Percentiles rank a stretch among this genome's conserved stretches.
These are phyloP conservation scores for Fusarium sp. DNA, from an alignment of 2,329 filamentous ascomycete species.

Conservation along the genomic window DNA sequence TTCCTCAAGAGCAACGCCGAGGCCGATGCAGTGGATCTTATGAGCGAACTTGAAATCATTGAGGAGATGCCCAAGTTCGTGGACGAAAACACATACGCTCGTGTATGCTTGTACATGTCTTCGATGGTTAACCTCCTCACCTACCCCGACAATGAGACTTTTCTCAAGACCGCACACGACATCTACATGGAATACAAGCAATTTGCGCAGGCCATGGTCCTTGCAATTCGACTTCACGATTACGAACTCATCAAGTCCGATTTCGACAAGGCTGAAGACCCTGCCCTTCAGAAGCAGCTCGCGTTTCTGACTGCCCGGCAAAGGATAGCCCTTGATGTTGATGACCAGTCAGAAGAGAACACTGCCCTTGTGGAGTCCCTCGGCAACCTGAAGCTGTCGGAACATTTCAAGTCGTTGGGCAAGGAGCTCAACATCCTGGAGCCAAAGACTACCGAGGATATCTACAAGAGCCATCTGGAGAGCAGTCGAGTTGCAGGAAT, in stretches of 20 bases:
- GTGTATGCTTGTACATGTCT: slow-evolving; percentile 97
- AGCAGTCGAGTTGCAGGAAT: slow-evolving; percentile 91
- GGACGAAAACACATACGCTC: slow-evolving; percentile 91
- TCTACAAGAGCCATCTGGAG: slow-evolving; percentile 99
- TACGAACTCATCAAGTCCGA: slow-evolving; percentile 82
- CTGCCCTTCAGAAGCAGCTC: slow-evolving; percentile 89
- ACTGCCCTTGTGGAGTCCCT: slow-evolving; percentile 82
- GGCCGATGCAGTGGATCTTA: slow-evolving; percentile 94
- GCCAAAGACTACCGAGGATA: slow-evolving; percentile 96
- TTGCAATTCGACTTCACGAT: slow-evolving; percentile 94
- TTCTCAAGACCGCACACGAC: slow-evolving; percentile 89
- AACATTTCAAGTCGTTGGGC: slow-evolving; percentile 92
- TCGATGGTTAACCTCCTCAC: slow-evolving; percentile 98
- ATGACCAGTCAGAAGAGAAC: slow-evolving; percentile 74
- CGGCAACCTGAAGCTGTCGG: slow-evolving; percentile 86
- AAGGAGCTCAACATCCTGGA: slow-evolving; percentile 98
- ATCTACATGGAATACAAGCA: slow-evolving; percentile 96
- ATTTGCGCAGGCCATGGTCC: slow-evolving; percentile 89
- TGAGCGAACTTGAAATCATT: slow-evolving; percentile 98
- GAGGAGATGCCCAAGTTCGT: slow-evolving; percentile 88
- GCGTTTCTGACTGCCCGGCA: slow-evolving; percentile 93
- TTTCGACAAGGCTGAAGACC: slow-evolving; percentile 82
- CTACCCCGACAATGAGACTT: slow-evolving; percentile 96
- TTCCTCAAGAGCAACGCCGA: slow-evolving; percentile 98
- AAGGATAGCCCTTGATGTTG: slow-evolving; percentile 81